Evolutionary conservation across 2,329 filamentous ascomycete species (phyloP).

Genomic region (Colletotrichum falcatum): DNA sequence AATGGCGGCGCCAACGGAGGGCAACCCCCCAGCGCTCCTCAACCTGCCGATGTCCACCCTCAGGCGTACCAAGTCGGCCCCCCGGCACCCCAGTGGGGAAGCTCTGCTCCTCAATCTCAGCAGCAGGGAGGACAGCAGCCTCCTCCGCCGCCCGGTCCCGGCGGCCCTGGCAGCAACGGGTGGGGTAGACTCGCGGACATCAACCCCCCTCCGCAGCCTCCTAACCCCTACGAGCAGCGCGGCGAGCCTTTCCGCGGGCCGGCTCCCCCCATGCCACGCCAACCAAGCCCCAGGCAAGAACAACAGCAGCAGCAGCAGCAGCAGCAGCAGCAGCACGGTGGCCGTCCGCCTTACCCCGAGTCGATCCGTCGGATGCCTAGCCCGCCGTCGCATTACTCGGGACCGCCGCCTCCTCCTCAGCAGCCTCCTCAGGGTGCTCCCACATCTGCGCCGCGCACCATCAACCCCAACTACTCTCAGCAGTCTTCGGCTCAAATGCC

Average conservation of each 20-base stretch:
- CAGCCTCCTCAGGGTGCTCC: conserved; percentile 56
- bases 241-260: conserved; percentile 77
- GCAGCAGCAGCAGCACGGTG: conserved; percentile 50
- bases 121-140: conserved; percentile 51
- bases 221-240: conserved; percentile 84
- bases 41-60: conserved; percentile 95
- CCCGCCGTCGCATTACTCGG: conserved; percentile 62
- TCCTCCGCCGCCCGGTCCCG: conserved; percentile 70
- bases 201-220: conserved; percentile 78
- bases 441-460: conserved; percentile 62
- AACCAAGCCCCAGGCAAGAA: conserved; percentile 82
- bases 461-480: conserved; percentile 70
- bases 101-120: conserved; percentile 71
- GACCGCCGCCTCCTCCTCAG: conserved; percentile 64
- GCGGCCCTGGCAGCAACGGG: conserved; percentile 65
- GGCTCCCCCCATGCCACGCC: conserved; percentile 74
- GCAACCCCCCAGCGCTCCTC: conserved; percentile 80
- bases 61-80: conserved; percentile 92
- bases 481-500: conserved; percentile 55
- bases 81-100: conserved; percentile 90
- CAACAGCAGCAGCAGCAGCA: conserved; percentile 69
- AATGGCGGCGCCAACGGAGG: conserved; percentile 81
- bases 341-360: conserved; percentile 37
- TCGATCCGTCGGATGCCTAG: conserved; percentile 65
- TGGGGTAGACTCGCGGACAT: conserved; percentile 81